phyloP scores from a whole-genome alignment of 306 rosid species.

The Sindora glabra region DNA sequence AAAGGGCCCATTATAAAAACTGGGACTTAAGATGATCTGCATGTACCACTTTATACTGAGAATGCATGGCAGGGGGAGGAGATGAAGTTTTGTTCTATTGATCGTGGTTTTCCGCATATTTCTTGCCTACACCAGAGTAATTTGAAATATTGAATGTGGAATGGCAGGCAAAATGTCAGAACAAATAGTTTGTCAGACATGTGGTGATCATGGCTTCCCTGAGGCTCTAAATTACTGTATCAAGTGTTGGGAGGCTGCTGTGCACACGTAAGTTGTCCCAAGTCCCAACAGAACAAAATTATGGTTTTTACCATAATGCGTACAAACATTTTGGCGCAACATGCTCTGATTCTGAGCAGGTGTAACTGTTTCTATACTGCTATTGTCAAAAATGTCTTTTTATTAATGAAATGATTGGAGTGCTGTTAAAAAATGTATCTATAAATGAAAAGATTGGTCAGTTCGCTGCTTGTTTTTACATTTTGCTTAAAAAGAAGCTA shows the following conservation, averaged over 20 bases:
- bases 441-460: neutral
- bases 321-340: neutral
- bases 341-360: neutral
- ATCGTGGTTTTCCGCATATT: neutral
- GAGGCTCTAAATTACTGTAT: slow-evolving; percentile 1
- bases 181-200: slow-evolving; percentile 5
- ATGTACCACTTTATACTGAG: neutral
- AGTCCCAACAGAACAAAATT: neutral
- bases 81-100: neutral
- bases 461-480: neutral
- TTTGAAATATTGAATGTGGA: neutral
- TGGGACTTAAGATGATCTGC: neutral
- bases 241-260: slow-evolving; percentile 6
- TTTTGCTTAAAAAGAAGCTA: neutral
- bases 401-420: neutral
- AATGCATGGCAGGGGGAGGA: neutral
- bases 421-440: neutral
- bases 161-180: neutral
- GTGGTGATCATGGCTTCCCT: slow-evolving; percentile 8
- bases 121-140: neutral
- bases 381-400: neutral
- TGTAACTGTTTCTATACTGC: neutral
- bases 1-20: too few species aligned
- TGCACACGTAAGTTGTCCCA: slow-evolving; percentile 6
- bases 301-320: neutral